Conservation (phyloP, 2,329 filamentous ascomycete species). For the Pseudogymnoascus sp. region DNA sequence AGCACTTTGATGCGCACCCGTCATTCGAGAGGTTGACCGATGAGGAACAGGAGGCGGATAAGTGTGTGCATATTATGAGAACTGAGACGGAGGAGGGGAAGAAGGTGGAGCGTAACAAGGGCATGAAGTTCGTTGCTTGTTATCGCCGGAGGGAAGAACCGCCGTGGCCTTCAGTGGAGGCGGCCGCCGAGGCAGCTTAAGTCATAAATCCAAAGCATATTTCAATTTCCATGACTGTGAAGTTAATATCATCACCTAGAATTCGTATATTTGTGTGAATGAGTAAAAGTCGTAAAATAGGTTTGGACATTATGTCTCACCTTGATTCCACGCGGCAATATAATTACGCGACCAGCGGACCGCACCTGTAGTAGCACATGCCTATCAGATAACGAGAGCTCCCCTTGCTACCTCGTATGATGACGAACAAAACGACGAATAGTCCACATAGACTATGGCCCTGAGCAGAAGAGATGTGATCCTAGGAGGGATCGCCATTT, state of each 20-base stretch:
- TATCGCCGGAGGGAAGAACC: constrained; percentile 63
- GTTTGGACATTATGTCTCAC: background rate
- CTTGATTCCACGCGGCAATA: background rate
- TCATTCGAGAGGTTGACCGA: constrained; percentile 70
- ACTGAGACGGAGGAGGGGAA: constrained; percentile 93
- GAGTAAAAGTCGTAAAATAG: background rate
- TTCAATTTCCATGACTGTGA: background rate
- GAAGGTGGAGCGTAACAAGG: constrained; percentile 87
- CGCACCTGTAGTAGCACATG: constrained; percentile 1
- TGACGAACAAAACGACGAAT: constrained; percentile 24
- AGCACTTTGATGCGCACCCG: constrained; percentile 70
- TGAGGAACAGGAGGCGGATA: constrained; percentile 60
- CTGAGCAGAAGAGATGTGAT: constrained; percentile 67
- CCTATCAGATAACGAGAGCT: constrained; percentile 8
- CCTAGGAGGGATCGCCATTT: constrained; percentile 59
- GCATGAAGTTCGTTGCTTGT: constrained; percentile 83
- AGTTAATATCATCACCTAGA: background rate
- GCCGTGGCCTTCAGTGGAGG: constrained; percentile 60
- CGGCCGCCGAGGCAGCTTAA: constrained; percentile 24
- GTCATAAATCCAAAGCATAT: background rate
- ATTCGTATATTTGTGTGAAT: background rate
- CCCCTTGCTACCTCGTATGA: constrained; percentile 19
- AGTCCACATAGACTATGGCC: constrained; percentile 46
- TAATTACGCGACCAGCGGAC: constrained; percentile 7
- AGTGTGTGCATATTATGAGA: constrained; percentile 67